Percentiles rank a stretch among this genome's conserved stretches.
phyloP scores from a whole-genome alignment of 441 rosid genomes.

The Gossypium trilobum region DNA sequence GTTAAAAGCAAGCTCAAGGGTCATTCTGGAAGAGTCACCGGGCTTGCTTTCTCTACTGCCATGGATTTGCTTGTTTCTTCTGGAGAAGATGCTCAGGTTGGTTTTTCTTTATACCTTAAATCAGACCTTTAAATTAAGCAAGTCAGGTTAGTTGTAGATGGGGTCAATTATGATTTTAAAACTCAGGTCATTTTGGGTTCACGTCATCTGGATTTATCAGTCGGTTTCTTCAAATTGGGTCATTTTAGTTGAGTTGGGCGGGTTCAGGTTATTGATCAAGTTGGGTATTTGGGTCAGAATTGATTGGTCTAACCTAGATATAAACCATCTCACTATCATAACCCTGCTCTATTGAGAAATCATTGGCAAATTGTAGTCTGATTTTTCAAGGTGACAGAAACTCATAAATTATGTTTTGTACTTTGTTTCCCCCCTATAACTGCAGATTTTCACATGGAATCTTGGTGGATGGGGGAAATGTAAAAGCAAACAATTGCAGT shows the following conservation, averaged over 20 bases:
- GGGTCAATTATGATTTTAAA: no score
- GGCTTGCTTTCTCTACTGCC: constrained; percentile 43
- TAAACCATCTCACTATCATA: neutral
- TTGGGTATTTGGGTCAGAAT: no score
- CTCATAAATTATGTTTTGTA: neutral
- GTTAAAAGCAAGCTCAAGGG: constrained; percentile 39
- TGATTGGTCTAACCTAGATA: no score
- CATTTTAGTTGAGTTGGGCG: no score
- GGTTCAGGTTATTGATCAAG: no score
- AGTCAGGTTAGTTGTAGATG: no score
- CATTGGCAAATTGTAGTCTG: neutral
- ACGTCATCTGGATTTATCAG: no score
- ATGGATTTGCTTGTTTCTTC: constrained; percentile 42
- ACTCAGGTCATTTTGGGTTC: no score
- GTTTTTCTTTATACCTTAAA: neutral
- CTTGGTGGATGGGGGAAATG: constrained; percentile 38
- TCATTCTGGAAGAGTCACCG: constrained; percentile 39
- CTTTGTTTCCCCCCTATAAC: neutral
- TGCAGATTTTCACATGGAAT: constrained; percentile 40
- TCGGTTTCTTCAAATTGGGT: no score
- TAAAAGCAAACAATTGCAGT: constrained; percentile 25
- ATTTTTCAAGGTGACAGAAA: neutral
- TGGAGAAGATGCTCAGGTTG: constrained; percentile 55
- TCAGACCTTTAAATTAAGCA: no score
- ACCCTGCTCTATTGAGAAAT: neutral